These are phyloP conservation scores for Penicillium macrosclerotiorum DNA, from an alignment of 495 filamentous ascomycete genomes.

Conservation along the genomic window DNA sequence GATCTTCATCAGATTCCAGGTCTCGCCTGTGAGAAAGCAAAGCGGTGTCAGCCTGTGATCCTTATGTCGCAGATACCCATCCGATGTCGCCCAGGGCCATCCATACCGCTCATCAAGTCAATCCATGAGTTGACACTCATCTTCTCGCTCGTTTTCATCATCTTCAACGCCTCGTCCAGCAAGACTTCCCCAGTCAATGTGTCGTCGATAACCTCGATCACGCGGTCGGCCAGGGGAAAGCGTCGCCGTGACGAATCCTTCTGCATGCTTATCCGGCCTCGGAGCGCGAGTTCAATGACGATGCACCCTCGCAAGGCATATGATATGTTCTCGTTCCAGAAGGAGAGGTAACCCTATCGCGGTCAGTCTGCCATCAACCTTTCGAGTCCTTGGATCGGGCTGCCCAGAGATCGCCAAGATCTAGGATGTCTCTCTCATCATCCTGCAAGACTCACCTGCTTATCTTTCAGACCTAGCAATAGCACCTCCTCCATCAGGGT, in stretches of 20 bases:
- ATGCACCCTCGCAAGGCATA: slow-evolving; percentile 97
- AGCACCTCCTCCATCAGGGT: slow-evolving; percentile 98
- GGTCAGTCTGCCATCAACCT: slow-evolving; percentile 19
- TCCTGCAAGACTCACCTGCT: slow-evolving; percentile 64
- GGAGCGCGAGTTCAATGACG: slow-evolving; percentile 93
- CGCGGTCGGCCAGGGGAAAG: slow-evolving; percentile 86
- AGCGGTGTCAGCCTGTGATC: slow-evolving; percentile 13
- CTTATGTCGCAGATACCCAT: not conserved
- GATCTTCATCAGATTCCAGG: slow-evolving; percentile 99
- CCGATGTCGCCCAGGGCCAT: not conserved
- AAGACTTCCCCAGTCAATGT: slow-evolving; percentile 93
- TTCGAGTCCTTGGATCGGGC: slow-evolving; percentile 2
- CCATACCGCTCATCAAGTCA: slow-evolving; percentile 92
- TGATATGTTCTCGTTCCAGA: slow-evolving; percentile 99
- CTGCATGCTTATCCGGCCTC: slow-evolving; percentile 97
- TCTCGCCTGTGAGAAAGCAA: slow-evolving; percentile 67
- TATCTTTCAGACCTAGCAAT: slow-evolving; percentile 93
- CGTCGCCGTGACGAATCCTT: slow-evolving; percentile 90
- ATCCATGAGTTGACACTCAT: slow-evolving; percentile 99
- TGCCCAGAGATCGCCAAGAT: not conserved
- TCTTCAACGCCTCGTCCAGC: slow-evolving; percentile 96
- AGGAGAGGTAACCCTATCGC: slow-evolving; percentile 87
- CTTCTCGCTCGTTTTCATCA: slow-evolving; percentile 99
- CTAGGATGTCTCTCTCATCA: not conserved
- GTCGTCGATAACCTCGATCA: slow-evolving; percentile 96